These are phyloP conservation scores for Candida golubevii DNA, from an alignment of 805 yeast genomes.

Conservation along the genomic window DNA sequence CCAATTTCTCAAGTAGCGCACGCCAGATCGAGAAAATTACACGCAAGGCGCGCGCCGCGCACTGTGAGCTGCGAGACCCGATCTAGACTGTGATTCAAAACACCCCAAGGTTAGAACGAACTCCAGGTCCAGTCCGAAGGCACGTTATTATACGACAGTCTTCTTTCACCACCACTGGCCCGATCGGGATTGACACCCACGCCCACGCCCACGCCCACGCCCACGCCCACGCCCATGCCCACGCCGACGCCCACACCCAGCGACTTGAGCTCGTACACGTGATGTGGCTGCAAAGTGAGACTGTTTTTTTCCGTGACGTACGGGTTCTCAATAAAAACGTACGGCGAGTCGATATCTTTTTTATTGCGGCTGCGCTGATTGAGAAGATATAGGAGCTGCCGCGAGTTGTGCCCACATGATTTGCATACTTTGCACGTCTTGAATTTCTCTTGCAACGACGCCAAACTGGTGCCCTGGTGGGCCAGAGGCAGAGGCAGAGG, in stretches of 20 bases:
- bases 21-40: too few relatives aligned
- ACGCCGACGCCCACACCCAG: background rate
- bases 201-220: too few relatives aligned
- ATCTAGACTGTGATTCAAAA: too few relatives aligned
- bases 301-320: slow-evolving; percentile 11
- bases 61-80: too few relatives aligned
- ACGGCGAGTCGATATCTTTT: slow-evolving; percentile 18
- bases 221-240: too few relatives aligned
- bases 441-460: slow-evolving; percentile 10
- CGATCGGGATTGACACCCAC: too few relatives aligned
- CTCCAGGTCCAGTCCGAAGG: slow-evolving; percentile 50
- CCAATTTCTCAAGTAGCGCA: too few relatives aligned
- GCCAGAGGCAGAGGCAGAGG: too few relatives aligned
- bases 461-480: slow-evolving; percentile 1
- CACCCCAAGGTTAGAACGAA: slow-evolving; percentile 31
- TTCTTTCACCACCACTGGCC: background rate
- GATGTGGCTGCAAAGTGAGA: slow-evolving; percentile 7
- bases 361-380: slow-evolving; percentile 17
- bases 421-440: slow-evolving; percentile 19
- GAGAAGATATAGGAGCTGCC: slow-evolving; percentile 26
- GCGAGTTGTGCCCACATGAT: slow-evolving; percentile 16
- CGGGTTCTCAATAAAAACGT: slow-evolving; percentile 34
- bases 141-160: slow-evolving; percentile 6
- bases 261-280: slow-evolving; percentile 2
- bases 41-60: too few relatives aligned